Conservation (phyloP, 1,284 basidiomycete genomes). For the Thecaphora thlaspeos region DNA sequence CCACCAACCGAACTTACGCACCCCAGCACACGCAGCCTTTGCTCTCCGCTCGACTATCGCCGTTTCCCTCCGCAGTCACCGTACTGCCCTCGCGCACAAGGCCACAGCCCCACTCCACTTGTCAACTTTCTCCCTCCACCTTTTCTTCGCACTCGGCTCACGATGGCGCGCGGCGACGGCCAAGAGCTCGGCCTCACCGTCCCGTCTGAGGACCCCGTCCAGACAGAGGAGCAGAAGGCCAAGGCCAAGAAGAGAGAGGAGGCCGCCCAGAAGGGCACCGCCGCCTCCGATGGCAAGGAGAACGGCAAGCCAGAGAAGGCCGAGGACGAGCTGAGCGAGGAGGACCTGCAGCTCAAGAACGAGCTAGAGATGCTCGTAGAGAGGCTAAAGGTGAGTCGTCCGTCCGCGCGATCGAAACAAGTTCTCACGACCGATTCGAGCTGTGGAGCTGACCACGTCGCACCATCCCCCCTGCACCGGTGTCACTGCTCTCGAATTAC, state of each 20-base stretch:
- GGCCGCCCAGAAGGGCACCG: slow-evolving; percentile 26
- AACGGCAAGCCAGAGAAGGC: slow-evolving; percentile 63
- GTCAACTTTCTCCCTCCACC: too few relatives aligned
- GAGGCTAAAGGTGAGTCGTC: slow-evolving; percentile 69
- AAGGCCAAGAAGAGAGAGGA: slow-evolving; percentile 37
- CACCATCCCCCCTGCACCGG: too few relatives aligned
- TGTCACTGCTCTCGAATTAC: too few relatives aligned
- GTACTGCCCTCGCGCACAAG: too few relatives aligned
- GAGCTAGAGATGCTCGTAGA: slow-evolving; percentile 98
- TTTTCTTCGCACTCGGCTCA: slow-evolving; percentile 2
- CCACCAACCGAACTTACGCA: too few relatives aligned
- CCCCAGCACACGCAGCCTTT: too few relatives aligned
- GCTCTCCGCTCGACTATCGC: too few relatives aligned
- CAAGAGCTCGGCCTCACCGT: slow-evolving; percentile 38
- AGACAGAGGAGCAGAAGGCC: slow-evolving; percentile 36
- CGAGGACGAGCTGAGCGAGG: slow-evolving; percentile 79
- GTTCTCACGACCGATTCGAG: too few relatives aligned
- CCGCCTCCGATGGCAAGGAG: slow-evolving; percentile 18
- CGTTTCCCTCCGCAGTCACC: too few relatives aligned
- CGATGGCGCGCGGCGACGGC: slow-evolving; percentile 37
- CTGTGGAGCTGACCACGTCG: too few relatives aligned
- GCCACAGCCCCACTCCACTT: too few relatives aligned
- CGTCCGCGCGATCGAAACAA: too few relatives aligned
- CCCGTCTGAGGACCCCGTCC: slow-evolving; percentile 31
- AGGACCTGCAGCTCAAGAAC: slow-evolving; percentile 88